Evolutionary conservation across 2,329 filamentous ascomycete species (phyloP).

Genomic region (Pseudogymnoascus sp.): DNA sequence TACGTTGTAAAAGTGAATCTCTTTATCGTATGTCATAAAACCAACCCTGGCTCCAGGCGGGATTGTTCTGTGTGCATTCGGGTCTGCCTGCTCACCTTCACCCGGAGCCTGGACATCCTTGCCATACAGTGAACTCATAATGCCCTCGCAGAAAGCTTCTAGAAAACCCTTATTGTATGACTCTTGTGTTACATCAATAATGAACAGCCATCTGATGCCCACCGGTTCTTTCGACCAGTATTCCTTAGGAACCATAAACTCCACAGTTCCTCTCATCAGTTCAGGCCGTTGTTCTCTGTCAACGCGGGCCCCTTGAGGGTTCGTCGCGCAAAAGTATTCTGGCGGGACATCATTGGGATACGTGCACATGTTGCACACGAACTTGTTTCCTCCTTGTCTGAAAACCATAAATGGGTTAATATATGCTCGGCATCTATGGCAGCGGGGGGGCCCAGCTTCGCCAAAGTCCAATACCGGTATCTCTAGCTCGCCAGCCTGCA

Average conservation of each 20-base stretch:
- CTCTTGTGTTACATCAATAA: conserved; percentile 91
- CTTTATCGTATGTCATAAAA: conserved; percentile 92
- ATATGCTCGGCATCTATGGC: conserved; percentile 86
- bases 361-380: conserved; percentile 96
- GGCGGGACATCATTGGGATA: conserved; percentile 90
- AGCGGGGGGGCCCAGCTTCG: conserved; percentile 80
- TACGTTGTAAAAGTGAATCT: conserved; percentile 97
- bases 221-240: conserved; percentile 96
- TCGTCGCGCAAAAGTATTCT: conserved; percentile 90
- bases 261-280: conserved; percentile 83
- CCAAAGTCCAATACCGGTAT: conserved; percentile 95
- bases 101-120: conserved; percentile 45
- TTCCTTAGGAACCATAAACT: conserved; percentile 95
- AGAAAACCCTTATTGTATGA: conserved; percentile 85
- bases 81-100: conserved; percentile 43
- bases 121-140: conserved; percentile 77
- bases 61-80: conserved; percentile 45
- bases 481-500: conserved; percentile 76
- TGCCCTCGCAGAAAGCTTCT: conserved; percentile 83
- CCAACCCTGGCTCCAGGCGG: conserved; percentile 80
- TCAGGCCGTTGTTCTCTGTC: conserved; percentile 87
- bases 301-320: conserved; percentile 76
- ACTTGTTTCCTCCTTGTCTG: conserved; percentile 86
- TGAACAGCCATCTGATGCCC: conserved; percentile 78
- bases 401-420: conserved; percentile 99